These are phyloP conservation scores for Letharia lupina DNA, from an alignment of 495 filamentous ascomycete species.

Conservation along the genomic window DNA sequence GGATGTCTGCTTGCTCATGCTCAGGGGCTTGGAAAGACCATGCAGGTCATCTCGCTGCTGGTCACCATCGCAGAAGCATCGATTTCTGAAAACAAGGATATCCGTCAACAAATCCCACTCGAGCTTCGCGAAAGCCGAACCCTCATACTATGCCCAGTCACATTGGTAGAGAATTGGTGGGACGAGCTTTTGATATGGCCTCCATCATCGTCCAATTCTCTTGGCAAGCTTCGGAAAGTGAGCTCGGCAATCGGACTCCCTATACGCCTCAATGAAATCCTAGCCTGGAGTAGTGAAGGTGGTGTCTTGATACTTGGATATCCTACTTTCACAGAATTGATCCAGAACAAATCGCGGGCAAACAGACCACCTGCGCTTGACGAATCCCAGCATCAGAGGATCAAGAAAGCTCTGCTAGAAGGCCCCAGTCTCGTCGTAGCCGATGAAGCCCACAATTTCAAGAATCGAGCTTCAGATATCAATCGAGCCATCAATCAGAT, in stretches of 20 bases:
- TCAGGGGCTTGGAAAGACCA: constrained; percentile 91
- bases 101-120: constrained; percentile 58
- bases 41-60: constrained; percentile 78
- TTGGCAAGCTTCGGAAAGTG: constrained; percentile 49
- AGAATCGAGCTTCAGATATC: constrained; percentile 46
- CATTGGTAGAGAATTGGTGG: constrained; percentile 72
- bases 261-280: constrained; percentile 39
- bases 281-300: constrained; percentile 53
- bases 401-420: constrained; percentile 44
- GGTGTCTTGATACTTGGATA: constrained; percentile 74
- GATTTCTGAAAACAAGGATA: constrained; percentile 44
- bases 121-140: constrained; percentile 53
- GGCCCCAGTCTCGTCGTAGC: constrained; percentile 69
- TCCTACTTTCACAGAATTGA: constrained; percentile 48
- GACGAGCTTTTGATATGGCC: constrained; percentile 69
- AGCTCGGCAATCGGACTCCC: constrained; percentile 24
- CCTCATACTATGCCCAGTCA: constrained; percentile 67
- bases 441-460: constrained; percentile 80
- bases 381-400: constrained; percentile 31
- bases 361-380: constrained; percentile 17
- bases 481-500: constrained; percentile 47
- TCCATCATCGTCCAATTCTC: constrained; percentile 29
- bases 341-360: constrained; percentile 31
- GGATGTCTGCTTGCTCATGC: constrained; percentile 85
- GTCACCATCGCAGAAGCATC: constrained; percentile 62